Conservation (phyloP, 306 rosid genomes). For the Adenanthera pavonina region DNA sequence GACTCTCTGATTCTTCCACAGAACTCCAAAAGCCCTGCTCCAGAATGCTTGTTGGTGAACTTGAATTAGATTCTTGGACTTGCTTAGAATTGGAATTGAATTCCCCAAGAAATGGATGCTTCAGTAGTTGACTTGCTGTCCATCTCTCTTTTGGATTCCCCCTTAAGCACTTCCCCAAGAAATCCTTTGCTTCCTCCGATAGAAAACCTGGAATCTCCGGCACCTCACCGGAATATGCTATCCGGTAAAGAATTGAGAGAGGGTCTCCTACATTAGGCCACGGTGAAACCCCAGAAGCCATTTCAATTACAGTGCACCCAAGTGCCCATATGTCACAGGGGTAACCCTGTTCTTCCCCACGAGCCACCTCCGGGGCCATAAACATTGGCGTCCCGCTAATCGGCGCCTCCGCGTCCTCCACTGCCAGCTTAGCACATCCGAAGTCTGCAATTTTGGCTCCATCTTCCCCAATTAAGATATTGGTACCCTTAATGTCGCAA, state of each 20-base stretch:
- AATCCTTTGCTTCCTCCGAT: conserved; percentile 77
- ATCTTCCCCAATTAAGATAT: conserved; percentile 62
- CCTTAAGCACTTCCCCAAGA: conserved; percentile 77
- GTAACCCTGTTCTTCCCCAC: conserved; percentile 79
- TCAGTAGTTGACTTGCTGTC: conserved; percentile 71
- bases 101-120: conserved; percentile 76
- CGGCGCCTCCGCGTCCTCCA: background rate
- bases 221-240: conserved; percentile 65
- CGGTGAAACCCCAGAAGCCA: conserved; percentile 72
- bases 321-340: conserved; percentile 88
- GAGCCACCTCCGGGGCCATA: conserved; percentile 94
- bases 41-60: conserved; percentile 88
- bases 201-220: conserved; percentile 83
- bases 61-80: conserved; percentile 50
- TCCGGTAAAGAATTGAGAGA: conserved; percentile 58
- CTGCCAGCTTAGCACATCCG: conserved; percentile 68
- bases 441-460: conserved; percentile 87
- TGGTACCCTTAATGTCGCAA: conserved; percentile 90
- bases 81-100: conserved; percentile 46
- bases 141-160: conserved; percentile 77
- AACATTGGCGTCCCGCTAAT: conserved; percentile 86
- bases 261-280: conserved; percentile 72
- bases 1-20: conserved; percentile 58
- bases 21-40: conserved; percentile 79
- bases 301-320: conserved; percentile 88